Evolutionary conservation across 768 basidiomycete genomes (phyloP).

Genomic region (Macrolepiota dolichaula): DNA sequence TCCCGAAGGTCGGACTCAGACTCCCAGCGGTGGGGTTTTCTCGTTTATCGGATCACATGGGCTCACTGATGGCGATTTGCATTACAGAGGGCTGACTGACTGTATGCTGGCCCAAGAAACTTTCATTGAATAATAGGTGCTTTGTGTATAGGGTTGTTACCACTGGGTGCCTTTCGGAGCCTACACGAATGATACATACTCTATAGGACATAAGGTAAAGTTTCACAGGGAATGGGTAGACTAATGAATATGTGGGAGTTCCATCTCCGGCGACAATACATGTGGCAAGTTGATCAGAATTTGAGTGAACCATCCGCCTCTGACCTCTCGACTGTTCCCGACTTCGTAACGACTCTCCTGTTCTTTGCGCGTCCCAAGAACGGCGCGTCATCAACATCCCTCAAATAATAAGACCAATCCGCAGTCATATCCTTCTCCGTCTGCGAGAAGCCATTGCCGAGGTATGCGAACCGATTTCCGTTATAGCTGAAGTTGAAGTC

Average conservation of each 20-base stretch:
- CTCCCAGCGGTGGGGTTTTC: too few relatives aligned
- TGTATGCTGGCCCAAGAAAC: too few relatives aligned
- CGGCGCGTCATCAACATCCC: slow-evolving; percentile 18
- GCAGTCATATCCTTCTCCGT: slow-evolving; percentile 25
- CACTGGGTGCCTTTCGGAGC: too few relatives aligned
- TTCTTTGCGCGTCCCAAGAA: slow-evolving; percentile 15
- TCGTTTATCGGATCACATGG: too few relatives aligned
- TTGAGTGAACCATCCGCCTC: background rate
- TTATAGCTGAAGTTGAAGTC: slow-evolving; percentile 26
- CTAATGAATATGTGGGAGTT: background rate
- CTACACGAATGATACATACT: too few relatives aligned
- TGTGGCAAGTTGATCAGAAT: background rate
- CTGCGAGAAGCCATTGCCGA: slow-evolving; percentile 28
- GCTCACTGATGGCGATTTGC: too few relatives aligned
- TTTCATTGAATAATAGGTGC: too few relatives aligned
- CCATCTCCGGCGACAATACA: background rate
- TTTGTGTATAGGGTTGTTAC: too few relatives aligned
- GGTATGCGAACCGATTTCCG: slow-evolving; percentile 27
- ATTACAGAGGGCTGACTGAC: too few relatives aligned
- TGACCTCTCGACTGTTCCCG: background rate
- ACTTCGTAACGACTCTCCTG: slow-evolving; percentile 8
- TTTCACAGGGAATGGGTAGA: too few relatives aligned
- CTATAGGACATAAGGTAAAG: too few relatives aligned
- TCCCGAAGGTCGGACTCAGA: too few relatives aligned
- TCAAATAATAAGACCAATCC: slow-evolving; percentile 26